Conservation (phyloP, 2,329 filamentous ascomycete genomes). For the Aspergillus jensenii region DNA sequence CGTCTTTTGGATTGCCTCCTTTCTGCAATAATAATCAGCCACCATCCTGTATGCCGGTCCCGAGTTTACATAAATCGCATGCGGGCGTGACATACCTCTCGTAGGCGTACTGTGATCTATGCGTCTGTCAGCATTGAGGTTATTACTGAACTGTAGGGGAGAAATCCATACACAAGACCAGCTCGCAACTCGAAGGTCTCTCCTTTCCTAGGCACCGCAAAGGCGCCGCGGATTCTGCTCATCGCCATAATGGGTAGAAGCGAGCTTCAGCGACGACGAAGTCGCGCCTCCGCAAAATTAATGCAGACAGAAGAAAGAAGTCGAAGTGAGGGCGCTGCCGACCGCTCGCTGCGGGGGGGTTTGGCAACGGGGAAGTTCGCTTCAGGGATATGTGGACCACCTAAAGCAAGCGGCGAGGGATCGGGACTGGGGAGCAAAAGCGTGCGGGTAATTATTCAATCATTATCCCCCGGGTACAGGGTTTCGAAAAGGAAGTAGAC, state of each 20-base stretch:
- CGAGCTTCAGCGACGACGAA: slow-evolving; percentile 36
- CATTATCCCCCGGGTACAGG: slow-evolving; percentile 1
- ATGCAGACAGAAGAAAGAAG: slow-evolving; percentile 14
- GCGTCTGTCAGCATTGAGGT: slow-evolving; percentile 35
- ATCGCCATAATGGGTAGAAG: slow-evolving; percentile 69
- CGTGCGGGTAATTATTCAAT: background rate
- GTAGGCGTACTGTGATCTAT: slow-evolving; percentile 94
- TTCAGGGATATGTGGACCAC: slow-evolving; percentile 27
- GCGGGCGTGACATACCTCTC: slow-evolving; percentile 61
- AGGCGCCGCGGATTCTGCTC: slow-evolving; percentile 91
- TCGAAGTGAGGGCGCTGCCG: slow-evolving; percentile 7
- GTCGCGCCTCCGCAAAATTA: slow-evolving; percentile 34
- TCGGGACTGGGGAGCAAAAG: slow-evolving; percentile 8
- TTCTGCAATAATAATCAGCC: slow-evolving; percentile 53
- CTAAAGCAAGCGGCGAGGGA: slow-evolving; percentile 7
- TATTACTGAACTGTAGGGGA: slow-evolving; percentile 9
- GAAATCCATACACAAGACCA: slow-evolving; percentile 67
- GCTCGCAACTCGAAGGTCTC: slow-evolving; percentile 97
- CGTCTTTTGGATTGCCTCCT: slow-evolving; percentile 98
- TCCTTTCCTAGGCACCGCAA: slow-evolving; percentile 89
- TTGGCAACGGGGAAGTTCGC: slow-evolving; percentile 21
- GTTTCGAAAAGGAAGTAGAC: background rate
- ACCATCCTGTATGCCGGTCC: background rate
- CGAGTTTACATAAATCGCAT: background rate
- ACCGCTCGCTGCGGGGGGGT: slow-evolving; percentile 36